Conservation (phyloP, 2,329 filamentous ascomycete species). For the Pseudogymnoascus destructans region DNA sequence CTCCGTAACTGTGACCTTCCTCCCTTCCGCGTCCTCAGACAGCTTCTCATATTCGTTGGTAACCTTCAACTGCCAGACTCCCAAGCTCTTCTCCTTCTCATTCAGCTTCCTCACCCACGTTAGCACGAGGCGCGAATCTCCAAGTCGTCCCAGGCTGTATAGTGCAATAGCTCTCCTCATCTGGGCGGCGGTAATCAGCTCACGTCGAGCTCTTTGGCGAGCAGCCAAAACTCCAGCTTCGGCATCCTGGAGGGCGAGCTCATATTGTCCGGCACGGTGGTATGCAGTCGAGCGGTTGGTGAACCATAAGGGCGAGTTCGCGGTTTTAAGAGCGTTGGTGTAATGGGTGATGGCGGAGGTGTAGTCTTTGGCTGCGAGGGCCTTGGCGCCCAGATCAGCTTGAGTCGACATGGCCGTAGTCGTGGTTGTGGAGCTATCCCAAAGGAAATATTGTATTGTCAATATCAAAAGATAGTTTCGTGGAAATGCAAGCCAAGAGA, state of each 20-base stretch:
- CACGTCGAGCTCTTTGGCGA: slow-evolving; percentile 55
- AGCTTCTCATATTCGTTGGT: slow-evolving; percentile 37
- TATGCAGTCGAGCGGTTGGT: slow-evolving; percentile 71
- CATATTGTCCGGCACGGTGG: slow-evolving; percentile 46
- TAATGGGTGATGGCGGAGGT: slow-evolving; percentile 54
- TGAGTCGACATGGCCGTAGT: slow-evolving; percentile 34
- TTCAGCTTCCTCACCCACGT: slow-evolving; percentile 41
- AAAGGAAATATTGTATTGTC: not conserved
- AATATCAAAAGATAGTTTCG: not conserved
- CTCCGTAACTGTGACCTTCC: slow-evolving; percentile 36
- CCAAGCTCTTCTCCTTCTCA: slow-evolving; percentile 37
- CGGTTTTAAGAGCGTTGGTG: slow-evolving; percentile 55
- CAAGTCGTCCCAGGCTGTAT: slow-evolving; percentile 55
- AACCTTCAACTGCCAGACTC: slow-evolving; percentile 46
- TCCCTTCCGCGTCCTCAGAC: slow-evolving; percentile 35
- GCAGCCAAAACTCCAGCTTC: slow-evolving; percentile 51
- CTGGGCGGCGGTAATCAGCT: slow-evolving; percentile 69
- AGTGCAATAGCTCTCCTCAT: slow-evolving; percentile 66
- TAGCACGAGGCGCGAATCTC: slow-evolving; percentile 62
- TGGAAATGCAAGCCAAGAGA: not conserved
- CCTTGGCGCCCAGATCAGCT: slow-evolving; percentile 39
- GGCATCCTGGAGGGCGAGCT: slow-evolving; percentile 56
- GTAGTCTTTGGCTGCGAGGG: slow-evolving; percentile 52
- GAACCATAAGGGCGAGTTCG: slow-evolving; percentile 66
- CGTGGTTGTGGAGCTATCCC: not conserved